Evolutionary conservation across 2,329 filamentous ascomycete genomes (phyloP), one percentile per base, ranked within the genome.

Genomic region (Trichoderma afroharzianum): DNA sequence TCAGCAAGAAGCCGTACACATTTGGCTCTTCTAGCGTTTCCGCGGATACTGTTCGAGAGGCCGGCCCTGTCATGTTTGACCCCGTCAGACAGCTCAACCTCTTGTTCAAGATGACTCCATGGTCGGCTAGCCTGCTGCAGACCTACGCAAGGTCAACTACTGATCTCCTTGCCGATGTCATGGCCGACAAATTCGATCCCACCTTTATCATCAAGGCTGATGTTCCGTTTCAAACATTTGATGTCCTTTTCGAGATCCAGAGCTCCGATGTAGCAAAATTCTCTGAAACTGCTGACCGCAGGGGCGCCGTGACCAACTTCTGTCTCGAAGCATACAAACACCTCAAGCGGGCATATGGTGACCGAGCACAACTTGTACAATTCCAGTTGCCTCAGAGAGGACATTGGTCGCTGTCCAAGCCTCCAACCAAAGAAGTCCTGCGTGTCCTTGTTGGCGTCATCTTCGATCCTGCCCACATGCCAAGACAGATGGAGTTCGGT

Each of bases 21-120:
- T 84, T 90, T 70, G 83, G 78, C 76, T 81, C 78, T 76, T 70
- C 77, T 2, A 77, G 78, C 43, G 71, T 74, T 2, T 76, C 75
- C 47, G 50, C 72, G 3, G 86, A 84, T 72, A 74, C 77, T 30
- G 77, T 83, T 72, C 80, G 81, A 73, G 83, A 85, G 80, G 80
- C 70, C 26, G 82, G 85, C 0, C 95, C 96, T 1, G 86, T 95
- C 33, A 84, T 98, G 63, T 97, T 93, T 78, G 95, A 98, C 79
- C 88, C 90, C 0, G 84, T 85, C 28, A 88, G 92, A 73, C 88
- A 90, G 33, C 84, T 97, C 70, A 99, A 99, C 76, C 78, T 98
- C 24, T 83, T 97, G 6, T 98, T 91, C 83, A 98, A 97, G 81
- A 97, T 98, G 92, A 92, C 90, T 0, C 82, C 89, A 15, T 97